Conservation (phyloP, 345 rosid species). For the Triadica sebifera region DNA sequence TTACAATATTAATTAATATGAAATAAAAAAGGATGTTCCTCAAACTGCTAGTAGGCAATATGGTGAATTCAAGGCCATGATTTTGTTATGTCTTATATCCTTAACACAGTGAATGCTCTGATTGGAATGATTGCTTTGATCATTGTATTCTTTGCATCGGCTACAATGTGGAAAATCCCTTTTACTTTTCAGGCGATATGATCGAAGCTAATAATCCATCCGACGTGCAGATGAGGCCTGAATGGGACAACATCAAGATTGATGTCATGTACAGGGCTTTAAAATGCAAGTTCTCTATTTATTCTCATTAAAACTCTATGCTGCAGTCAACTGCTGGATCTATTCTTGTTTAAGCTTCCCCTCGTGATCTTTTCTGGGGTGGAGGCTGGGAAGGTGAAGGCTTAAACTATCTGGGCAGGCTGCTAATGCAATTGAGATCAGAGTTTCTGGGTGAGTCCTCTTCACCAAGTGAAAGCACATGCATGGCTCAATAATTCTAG, state of each 20-base stretch:
- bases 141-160: not conserved
- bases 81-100: not conserved
- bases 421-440: conserved; percentile 83
- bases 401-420: conserved; percentile 81
- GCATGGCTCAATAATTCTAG: conserved; percentile 24
- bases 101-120: not conserved
- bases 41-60: not conserved
- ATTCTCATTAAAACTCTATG: conserved; percentile 79
- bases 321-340: conserved; percentile 77
- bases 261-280: conserved; percentile 76
- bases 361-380: conserved; percentile 93
- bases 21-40: not conserved
- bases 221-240: conserved; percentile 64
- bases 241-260: conserved; percentile 76
- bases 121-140: not conserved
- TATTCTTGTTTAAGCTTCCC: conserved; percentile 86
- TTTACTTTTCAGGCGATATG: not conserved
- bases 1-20: no score
- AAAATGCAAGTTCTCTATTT: conserved; percentile 79
- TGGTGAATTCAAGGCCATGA: not conserved
- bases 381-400: conserved; percentile 98
- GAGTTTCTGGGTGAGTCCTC: conserved; percentile 68
- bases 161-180: not conserved
- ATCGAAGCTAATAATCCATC: not conserved
- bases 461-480: conserved; percentile 38